These are phyloP conservation scores for Trichopus zeylanicus DNA, from an alignment of 116 monocot genomes.

Conservation along the genomic window DNA sequence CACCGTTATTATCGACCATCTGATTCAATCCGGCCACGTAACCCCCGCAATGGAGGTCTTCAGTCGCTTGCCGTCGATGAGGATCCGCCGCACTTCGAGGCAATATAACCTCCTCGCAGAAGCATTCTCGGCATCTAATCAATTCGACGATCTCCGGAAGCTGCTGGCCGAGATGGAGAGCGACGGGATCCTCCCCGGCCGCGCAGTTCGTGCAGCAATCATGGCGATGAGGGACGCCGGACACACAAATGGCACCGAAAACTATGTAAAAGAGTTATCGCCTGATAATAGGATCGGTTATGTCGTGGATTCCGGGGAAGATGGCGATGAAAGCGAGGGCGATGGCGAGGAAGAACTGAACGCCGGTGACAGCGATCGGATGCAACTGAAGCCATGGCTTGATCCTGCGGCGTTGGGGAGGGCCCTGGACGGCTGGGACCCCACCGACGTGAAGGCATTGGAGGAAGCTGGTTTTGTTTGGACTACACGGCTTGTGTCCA, in stretches of 20 bases:
- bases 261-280: slow-evolving; percentile 33
- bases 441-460: slow-evolving; percentile 41
- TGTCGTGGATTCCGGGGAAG: slow-evolving; percentile 12
- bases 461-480: slow-evolving; percentile 60
- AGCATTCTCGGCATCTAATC: slow-evolving; percentile 16
- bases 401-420: slow-evolving; percentile 58
- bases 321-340: slow-evolving; percentile 19
- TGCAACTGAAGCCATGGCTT: slow-evolving; percentile 67
- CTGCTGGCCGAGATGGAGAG: slow-evolving; percentile 45
- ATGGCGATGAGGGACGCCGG: slow-evolving; percentile 44
- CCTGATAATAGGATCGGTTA: slow-evolving; percentile 53
- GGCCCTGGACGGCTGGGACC: slow-evolving; percentile 67
- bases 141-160: slow-evolving; percentile 26
- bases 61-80: slow-evolving; percentile 43
- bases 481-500: slow-evolving; percentile 83
- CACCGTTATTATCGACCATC: slow-evolving; percentile 66
- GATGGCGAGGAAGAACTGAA: slow-evolving; percentile 1
- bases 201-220: slow-evolving; percentile 37
- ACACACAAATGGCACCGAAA: slow-evolving; percentile 29
- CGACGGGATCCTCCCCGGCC: slow-evolving; percentile 64
- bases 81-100: slow-evolving; percentile 54
- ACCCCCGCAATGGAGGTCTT: slow-evolving; percentile 58
- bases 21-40: slow-evolving; percentile 31
- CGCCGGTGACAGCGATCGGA: background rate
- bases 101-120: slow-evolving; percentile 64